phyloP scores from a whole-genome alignment of 768 basidiomycete genomes.

The Termitomyces sp. region DNA sequence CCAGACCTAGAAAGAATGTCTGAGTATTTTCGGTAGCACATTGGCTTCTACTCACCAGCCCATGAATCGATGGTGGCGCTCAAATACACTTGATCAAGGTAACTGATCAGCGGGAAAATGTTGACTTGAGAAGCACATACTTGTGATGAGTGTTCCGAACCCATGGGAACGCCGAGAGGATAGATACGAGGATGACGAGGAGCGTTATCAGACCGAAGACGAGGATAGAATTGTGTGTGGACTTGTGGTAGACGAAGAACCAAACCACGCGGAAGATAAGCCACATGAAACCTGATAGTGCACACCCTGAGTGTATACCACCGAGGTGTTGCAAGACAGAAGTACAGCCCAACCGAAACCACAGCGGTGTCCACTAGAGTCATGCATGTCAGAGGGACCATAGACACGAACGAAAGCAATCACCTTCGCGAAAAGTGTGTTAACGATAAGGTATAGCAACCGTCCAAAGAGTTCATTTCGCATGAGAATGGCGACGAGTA shows the following conservation, averaged over 20 bases:
- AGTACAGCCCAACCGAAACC: constrained; percentile 64
- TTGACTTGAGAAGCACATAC: constrained; percentile 26
- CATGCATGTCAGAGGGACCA: constrained; percentile 1
- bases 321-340: constrained; percentile 75
- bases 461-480: constrained; percentile 82
- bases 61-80: constrained; percentile 76
- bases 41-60: constrained; percentile 53
- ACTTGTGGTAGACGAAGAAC: constrained; percentile 43
- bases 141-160: constrained; percentile 79
- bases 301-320: constrained; percentile 83
- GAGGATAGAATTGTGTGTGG: constrained; percentile 50
- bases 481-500: constrained; percentile 67
- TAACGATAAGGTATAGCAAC: constrained; percentile 64
- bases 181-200: constrained; percentile 53
- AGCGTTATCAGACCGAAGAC: constrained; percentile 58
- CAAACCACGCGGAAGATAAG: constrained; percentile 55
- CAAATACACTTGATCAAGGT: constrained; percentile 48
- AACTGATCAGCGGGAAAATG: not conserved
- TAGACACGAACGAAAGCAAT: not conserved
- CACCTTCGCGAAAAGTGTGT: constrained; percentile 77
- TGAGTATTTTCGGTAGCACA: not conserved
- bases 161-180: constrained; percentile 71
- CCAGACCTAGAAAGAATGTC: constrained; percentile 30
- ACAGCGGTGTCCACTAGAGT: constrained; percentile 37
- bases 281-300: constrained; percentile 70